Evolutionary conservation across 1,284 basidiomycete genomes (phyloP).

Genomic region (Chiua sp.): DNA sequence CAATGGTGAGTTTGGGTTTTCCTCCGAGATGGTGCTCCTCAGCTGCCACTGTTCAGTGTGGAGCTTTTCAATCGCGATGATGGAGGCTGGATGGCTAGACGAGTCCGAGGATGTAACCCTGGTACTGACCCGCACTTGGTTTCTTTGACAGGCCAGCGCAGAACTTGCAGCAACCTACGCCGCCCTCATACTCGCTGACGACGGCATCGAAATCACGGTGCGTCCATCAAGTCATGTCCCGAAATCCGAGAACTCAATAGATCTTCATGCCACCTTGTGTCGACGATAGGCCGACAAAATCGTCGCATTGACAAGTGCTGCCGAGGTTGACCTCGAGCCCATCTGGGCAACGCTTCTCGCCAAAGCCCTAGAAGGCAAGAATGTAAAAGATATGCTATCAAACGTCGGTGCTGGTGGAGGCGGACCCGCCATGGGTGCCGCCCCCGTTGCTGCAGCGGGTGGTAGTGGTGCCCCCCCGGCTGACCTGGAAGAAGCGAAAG

Average conservation of each 20-base stretch:
- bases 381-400: constrained; percentile 94
- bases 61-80: background rate
- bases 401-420: constrained; percentile 90
- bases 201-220: constrained; percentile 96
- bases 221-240: constrained; percentile 40
- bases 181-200: constrained; percentile 96
- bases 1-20: constrained; percentile 27
- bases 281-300: constrained; percentile 86
- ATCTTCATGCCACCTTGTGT: too few relatives aligned
- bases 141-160: constrained; percentile 51
- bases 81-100: constrained; percentile 25
- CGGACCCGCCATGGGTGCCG: constrained; percentile 71
- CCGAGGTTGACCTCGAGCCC: constrained; percentile 88
- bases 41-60: background rate
- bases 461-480: constrained; percentile 67
- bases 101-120: constrained; percentile 17
- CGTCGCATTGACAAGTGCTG: constrained; percentile 80
- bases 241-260: background rate
- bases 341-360: constrained; percentile 98
- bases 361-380: constrained; percentile 98
- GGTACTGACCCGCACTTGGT: constrained; percentile 3
- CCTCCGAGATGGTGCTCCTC: background rate
- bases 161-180: constrained; percentile 93
- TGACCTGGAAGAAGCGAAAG: constrained; percentile 65
- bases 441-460: constrained; percentile 56